These are phyloP conservation scores for Peziza echinospora DNA, from an alignment of 495 filamentous ascomycete species.

Conservation along the genomic window DNA sequence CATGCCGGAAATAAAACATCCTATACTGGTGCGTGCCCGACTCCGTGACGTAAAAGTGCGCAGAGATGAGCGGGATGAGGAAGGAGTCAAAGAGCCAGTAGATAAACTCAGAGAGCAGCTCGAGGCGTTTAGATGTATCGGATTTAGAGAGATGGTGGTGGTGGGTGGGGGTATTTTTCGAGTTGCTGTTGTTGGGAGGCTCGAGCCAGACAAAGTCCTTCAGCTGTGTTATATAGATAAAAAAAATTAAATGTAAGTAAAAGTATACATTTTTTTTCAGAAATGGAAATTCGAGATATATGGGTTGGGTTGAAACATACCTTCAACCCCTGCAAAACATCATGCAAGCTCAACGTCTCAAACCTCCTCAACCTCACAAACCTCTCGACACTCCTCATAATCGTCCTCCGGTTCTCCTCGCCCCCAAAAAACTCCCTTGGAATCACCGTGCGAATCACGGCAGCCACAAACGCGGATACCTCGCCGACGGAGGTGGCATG, in stretches of 20 bases:
- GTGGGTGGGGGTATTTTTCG: constrained; percentile 30
- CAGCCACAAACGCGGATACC: constrained; percentile 75
- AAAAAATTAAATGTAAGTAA: too few species aligned
- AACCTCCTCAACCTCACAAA: constrained; percentile 62
- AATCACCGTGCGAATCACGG: constrained; percentile 50
- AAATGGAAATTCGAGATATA: not conserved
- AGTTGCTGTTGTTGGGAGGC: constrained; percentile 23
- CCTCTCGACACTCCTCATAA: constrained; percentile 46
- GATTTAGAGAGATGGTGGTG: constrained; percentile 29
- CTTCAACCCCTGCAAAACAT: constrained; percentile 55
- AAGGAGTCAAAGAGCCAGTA: constrained; percentile 89
- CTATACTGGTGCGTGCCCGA: constrained; percentile 50
- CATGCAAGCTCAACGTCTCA: constrained; percentile 60
- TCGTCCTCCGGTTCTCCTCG: constrained; percentile 32
- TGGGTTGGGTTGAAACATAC: constrained; percentile 22
- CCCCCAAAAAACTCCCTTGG: constrained; percentile 60
- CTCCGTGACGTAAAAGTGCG: constrained; percentile 87
- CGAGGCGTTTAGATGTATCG: constrained; percentile 52
- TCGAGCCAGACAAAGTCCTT: constrained; percentile 50
- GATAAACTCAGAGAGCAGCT: constrained; percentile 63
- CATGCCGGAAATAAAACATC: constrained; percentile 86
- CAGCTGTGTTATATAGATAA: constrained; percentile 26
- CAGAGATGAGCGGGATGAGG: constrained; percentile 64
- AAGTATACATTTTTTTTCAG: too few species aligned
- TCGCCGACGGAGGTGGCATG: constrained; percentile 45